Percentiles rank a stretch among this genome's conserved stretches.
These are phyloP conservation scores for Annulohypoxylon moriforme DNA, from an alignment of 495 filamentous ascomycete species.

Conservation along the genomic window DNA sequence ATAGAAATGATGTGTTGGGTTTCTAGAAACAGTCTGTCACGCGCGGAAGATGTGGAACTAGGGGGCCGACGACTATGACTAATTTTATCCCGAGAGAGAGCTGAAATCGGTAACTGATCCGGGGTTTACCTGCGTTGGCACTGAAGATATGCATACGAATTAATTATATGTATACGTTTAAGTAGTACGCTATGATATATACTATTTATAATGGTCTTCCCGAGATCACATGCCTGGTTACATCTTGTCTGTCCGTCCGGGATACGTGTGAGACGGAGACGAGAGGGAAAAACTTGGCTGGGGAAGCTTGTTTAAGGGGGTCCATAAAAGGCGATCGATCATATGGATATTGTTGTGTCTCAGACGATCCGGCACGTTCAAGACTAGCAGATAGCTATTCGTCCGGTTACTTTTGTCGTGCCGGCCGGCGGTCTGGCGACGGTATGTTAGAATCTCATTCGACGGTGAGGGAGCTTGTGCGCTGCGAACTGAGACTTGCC, in stretches of 20 bases:
- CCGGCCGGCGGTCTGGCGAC: conserved; percentile 21
- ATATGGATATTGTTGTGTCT: not conserved
- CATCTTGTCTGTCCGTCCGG: not conserved
- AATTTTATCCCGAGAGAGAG: not conserved
- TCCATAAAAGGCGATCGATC: not conserved
- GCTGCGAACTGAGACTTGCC: conserved; percentile 4
- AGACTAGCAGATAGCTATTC: conserved; percentile 19
- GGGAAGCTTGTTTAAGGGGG: not conserved
- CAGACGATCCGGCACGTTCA: conserved; percentile 22
- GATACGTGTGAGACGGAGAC: not conserved
- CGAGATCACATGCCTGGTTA: conserved; percentile 3
- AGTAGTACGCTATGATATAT: conserved; percentile 7
- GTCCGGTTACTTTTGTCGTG: conserved; percentile 6
- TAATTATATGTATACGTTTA: not conserved
- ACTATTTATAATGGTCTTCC: conserved; percentile 11
- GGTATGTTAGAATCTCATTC: conserved; percentile 3
- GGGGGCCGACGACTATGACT: conserved; percentile 6
- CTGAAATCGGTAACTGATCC: conserved; percentile 4
- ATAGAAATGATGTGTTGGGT: not conserved
- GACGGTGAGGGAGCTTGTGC: not conserved
- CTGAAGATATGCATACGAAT: not conserved
- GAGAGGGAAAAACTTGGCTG: not conserved
- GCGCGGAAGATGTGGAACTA: not conserved
- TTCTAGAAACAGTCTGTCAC: conserved; percentile 2
- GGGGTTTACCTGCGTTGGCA: conserved; percentile 4